A percentile compares a stretch with the other conserved stretches of the same genome.
phyloP scores from a whole-genome alignment of 2,329 filamentous ascomycete species.

The Botryotinia narcissicola region DNA sequence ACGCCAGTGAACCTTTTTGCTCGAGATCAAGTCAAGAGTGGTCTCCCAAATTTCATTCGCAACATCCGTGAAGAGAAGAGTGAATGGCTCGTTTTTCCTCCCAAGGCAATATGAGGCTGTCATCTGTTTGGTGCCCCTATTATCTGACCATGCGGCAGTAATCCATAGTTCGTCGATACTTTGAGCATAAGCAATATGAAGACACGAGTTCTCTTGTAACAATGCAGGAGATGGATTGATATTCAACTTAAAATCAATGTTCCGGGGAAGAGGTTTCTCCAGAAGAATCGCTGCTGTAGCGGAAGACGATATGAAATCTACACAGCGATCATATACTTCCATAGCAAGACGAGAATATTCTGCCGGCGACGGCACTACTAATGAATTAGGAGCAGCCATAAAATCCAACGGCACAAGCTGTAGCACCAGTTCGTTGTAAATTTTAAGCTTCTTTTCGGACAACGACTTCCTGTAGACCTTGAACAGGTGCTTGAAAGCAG shows the following conservation, averaged over 20 bases:
- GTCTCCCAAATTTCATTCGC: conserved; percentile 75
- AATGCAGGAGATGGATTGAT: conserved; percentile 68
- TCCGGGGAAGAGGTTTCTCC: conserved; percentile 66
- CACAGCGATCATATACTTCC: conserved; percentile 76
- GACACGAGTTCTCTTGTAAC: conserved; percentile 73
- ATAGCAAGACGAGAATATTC: conserved; percentile 64
- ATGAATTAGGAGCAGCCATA: conserved; percentile 60
- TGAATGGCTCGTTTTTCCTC: conserved; percentile 52
- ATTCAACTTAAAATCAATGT: conserved; percentile 72
- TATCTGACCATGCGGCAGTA: conserved; percentile 78
- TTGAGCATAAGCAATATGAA: conserved; percentile 76
- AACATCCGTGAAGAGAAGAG: conserved; percentile 59
- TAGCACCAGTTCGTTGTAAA: conserved; percentile 66
- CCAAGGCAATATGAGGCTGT: conserved; percentile 71
- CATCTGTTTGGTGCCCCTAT: conserved; percentile 68
- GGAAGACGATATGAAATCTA: conserved; percentile 53
- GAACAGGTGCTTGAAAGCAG: conserved; percentile 70
- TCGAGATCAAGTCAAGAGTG: conserved; percentile 69
- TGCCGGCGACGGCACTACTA: conserved; percentile 60
- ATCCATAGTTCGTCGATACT: conserved; percentile 77
- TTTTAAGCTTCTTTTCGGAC: conserved; percentile 47
- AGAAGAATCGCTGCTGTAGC: conserved; percentile 71
- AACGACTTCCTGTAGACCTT: conserved; percentile 57
- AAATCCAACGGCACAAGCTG: conserved; percentile 70
- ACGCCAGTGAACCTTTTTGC: conserved; percentile 72